Percentiles rank a stretch among this genome's conserved stretches.
Conservation (phyloP, 768 basidiomycete species). For the Candolleomyces eurysporus region DNA sequence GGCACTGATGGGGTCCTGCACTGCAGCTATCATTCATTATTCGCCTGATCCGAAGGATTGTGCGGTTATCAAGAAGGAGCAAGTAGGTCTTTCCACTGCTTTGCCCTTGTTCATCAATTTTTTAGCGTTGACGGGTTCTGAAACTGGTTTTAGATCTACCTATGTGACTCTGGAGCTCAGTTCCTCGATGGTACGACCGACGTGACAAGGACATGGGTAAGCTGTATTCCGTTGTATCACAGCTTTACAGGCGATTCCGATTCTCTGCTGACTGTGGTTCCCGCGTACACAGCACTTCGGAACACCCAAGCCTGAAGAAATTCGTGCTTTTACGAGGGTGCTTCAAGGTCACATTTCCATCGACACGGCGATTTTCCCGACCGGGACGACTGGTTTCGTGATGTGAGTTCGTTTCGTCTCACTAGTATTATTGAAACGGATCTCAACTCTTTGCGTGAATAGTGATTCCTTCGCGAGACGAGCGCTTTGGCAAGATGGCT, state of each 20-base stretch:
- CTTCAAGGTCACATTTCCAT: slow-evolving; percentile 90
- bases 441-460: background rate
- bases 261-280: background rate
- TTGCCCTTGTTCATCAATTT: no score
- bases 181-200: slow-evolving; percentile 95
- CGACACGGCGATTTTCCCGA: slow-evolving; percentile 81
- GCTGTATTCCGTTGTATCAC: slow-evolving; percentile 13
- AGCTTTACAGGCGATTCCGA: no score
- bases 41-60: slow-evolving; percentile 72
- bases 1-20: background rate
- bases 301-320: slow-evolving; percentile 77
- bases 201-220: slow-evolving; percentile 84
- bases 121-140: no score
- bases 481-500: slow-evolving; percentile 82
- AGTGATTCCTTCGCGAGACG: slow-evolving; percentile 83
- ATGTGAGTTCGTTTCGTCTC: slow-evolving; percentile 19
- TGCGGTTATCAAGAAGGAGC: slow-evolving; percentile 71
- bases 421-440: background rate
- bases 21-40: slow-evolving; percentile 90
- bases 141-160: slow-evolving; percentile 32
- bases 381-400: slow-evolving; percentile 66
- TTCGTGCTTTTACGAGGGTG: slow-evolving; percentile 87
- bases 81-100: slow-evolving; percentile 38
- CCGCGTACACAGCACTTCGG: slow-evolving; percentile 72
- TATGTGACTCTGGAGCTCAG: slow-evolving; percentile 86